phyloP scores from a whole-genome alignment of 805 yeast species.

The Myxozyma lipomycoides region DNA sequence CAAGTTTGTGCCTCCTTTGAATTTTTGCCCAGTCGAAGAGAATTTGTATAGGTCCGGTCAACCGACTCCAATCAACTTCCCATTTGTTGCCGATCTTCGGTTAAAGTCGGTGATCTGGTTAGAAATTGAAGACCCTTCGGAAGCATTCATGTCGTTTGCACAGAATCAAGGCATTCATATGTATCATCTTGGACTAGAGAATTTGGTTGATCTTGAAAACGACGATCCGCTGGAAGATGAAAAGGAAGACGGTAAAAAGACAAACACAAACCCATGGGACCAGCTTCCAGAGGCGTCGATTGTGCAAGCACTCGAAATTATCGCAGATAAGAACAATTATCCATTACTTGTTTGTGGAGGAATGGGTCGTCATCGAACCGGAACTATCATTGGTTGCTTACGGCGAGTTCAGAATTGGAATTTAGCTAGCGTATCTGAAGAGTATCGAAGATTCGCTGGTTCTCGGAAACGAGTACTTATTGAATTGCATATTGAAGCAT shows the following conservation, averaged over 20 bases:
- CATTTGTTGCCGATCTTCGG: slow-evolving; percentile 70
- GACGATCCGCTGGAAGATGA: slow-evolving; percentile 4
- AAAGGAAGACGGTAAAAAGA: slow-evolving; percentile 1
- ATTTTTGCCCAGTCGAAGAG: slow-evolving; percentile 91
- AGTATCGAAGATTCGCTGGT: slow-evolving; percentile 90
- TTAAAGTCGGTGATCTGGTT: slow-evolving; percentile 86
- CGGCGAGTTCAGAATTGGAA: slow-evolving; percentile 97
- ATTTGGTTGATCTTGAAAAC: slow-evolving; percentile 32
- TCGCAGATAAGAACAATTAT: slow-evolving; percentile 66
- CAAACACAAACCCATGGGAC: slow-evolving; percentile 85
- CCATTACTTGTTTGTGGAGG: slow-evolving; percentile 94
- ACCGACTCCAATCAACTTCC: slow-evolving; percentile 89
- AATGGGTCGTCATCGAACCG: slow-evolving; percentile 97
- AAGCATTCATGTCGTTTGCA: slow-evolving; percentile 77
- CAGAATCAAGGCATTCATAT: slow-evolving; percentile 66
- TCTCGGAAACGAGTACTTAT: slow-evolving; percentile 85
- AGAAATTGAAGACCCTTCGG: slow-evolving; percentile 93
- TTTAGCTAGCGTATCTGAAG: slow-evolving; percentile 86
- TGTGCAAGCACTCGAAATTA: slow-evolving; percentile 69
- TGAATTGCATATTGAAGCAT: slow-evolving; percentile 73
- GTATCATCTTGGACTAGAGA: slow-evolving; percentile 78
- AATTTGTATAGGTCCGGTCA: slow-evolving; percentile 87
- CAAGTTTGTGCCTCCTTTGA: slow-evolving; percentile 85
- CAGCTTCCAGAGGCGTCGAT: slow-evolving; percentile 81
- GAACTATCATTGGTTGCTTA: slow-evolving; percentile 92